These are phyloP conservation scores for Pseudocercospora fijiensis DNA, from an alignment of 2,329 filamentous ascomycete species.

Conservation along the genomic window DNA sequence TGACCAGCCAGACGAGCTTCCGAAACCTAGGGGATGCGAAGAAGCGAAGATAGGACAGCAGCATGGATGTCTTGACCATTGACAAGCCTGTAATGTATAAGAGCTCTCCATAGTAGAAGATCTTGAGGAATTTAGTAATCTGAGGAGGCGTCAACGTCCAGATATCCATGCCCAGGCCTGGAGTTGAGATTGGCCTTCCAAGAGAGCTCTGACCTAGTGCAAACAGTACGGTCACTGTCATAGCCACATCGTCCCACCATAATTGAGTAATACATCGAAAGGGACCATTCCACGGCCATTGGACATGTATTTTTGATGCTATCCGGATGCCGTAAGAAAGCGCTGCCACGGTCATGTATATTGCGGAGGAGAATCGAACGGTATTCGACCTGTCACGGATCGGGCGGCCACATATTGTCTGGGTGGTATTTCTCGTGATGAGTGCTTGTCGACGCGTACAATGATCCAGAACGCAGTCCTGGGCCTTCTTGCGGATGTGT, in stretches of 20 bases:
- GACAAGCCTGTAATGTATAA: constrained; percentile 14
- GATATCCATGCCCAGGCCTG: constrained; percentile 26
- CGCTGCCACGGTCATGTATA: constrained; percentile 11
- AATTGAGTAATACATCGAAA: constrained; percentile 13
- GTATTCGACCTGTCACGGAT: constrained; percentile 17
- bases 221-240: constrained; percentile 19
- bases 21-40: constrained; percentile 13
- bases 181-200: not conserved
- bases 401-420: constrained; percentile 20
- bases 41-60: constrained; percentile 16
- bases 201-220: constrained; percentile 4
- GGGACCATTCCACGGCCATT: constrained; percentile 2
- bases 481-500: constrained; percentile 10
- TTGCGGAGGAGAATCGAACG: not conserved
- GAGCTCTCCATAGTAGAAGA: constrained; percentile 13
- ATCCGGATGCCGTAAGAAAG: constrained; percentile 21
- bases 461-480: constrained; percentile 10
- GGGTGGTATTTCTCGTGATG: constrained; percentile 23
- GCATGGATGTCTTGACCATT: constrained; percentile 14
- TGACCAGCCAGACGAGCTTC: constrained; percentile 9
- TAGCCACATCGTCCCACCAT: constrained; percentile 26
- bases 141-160: constrained; percentile 20
- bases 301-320: constrained; percentile 17
- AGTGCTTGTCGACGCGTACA: constrained; percentile 10
- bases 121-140: constrained; percentile 16